Base-by-base conservation (phyloP, 495 filamentous ascomycete species). In the Daldinia grandis region DNA sequence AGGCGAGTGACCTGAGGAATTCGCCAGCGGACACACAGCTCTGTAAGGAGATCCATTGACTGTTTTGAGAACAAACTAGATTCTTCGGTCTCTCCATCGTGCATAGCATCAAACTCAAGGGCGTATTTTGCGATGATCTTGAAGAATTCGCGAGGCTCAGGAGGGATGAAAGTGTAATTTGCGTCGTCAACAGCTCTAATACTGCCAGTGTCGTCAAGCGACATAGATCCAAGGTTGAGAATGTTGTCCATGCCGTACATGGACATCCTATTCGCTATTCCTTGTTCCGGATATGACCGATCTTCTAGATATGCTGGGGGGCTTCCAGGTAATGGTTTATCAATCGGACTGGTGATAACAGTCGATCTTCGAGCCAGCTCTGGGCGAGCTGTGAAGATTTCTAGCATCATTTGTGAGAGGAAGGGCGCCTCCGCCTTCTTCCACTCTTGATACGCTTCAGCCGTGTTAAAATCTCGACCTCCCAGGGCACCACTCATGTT, bases 381-480 rank as follows among this genome's bases (percentile, higher is more conserved):
- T 21, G 94, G 95, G 72, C 93, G 93, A 14, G 91, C 89, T 66
- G 92, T 92, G 30, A 98, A 79, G 49, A 98, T 95, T 30, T 91
- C 89, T 68, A 95, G 85, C 85, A 98, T 96, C 86, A 98, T 93
- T 75, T 96, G 92, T 9, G 93, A 93, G 50, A 98, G 79, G 69
- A 95, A 93, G 2, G 89, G 89, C 4, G 82, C 85, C 77, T 99
- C 96, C 21, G 86, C 86, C 73, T 92, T 93, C 79, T 91, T 95
- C 96, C 96, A 99, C 14, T 83, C 81, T 62, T 96, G 91, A 78
- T 92, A 98, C 6, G 90, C 93, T 56, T 97, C 95, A 38, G 98
- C 94, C 19, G 91, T 78, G 62, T 97, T 92, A 76, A 99, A 99
- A 76, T 98, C 95, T 51, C 93, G 89, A 70, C 86, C 89, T 55